Conservation (phyloP, 1,284 basidiomycete species). For the Cryptococcus hybrid region DNA sequence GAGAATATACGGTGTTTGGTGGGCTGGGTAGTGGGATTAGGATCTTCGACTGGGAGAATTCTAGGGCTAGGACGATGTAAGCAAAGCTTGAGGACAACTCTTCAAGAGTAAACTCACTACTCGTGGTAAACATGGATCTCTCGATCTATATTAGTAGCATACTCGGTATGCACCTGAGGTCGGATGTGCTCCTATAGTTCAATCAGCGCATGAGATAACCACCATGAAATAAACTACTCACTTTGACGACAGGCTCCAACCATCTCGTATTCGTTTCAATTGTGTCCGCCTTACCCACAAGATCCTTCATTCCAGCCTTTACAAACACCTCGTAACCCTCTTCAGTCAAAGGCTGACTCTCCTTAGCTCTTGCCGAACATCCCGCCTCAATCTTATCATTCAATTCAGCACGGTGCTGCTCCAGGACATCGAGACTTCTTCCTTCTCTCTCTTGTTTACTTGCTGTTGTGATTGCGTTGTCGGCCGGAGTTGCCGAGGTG, state of each 20-base stretch:
- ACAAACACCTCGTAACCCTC: slow-evolving; percentile 21
- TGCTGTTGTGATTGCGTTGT: not conserved
- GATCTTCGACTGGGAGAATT: slow-evolving; percentile 45
- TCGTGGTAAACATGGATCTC: slow-evolving; percentile 43
- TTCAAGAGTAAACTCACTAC: slow-evolving; percentile 23
- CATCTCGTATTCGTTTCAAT: slow-evolving; percentile 37
- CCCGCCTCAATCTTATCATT: slow-evolving; percentile 9
- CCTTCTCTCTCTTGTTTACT: not conserved
- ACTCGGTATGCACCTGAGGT: slow-evolving; percentile 31
- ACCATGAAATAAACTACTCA: slow-evolving; percentile 10
- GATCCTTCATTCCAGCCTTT: slow-evolving; percentile 23
- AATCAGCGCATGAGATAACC: not conserved
- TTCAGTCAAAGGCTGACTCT: slow-evolving; percentile 6
- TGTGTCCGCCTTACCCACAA: slow-evolving; percentile 22
- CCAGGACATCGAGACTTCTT: not conserved
- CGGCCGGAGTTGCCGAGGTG: not conserved
- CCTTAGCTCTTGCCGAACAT: not conserved
- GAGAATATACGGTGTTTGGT: slow-evolving; percentile 41
- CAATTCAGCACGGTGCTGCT: slow-evolving; percentile 3
- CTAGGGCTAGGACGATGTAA: slow-evolving; percentile 4
- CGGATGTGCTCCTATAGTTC: slow-evolving; percentile 33
- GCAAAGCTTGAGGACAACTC: no score
- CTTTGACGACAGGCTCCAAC: slow-evolving; percentile 41
- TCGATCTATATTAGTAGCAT: slow-evolving; percentile 31
- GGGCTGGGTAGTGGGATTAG: slow-evolving; percentile 30